Conservation (phyloP, 2,329 filamentous ascomycete species). For the Ophiostoma ulmi region DNA sequence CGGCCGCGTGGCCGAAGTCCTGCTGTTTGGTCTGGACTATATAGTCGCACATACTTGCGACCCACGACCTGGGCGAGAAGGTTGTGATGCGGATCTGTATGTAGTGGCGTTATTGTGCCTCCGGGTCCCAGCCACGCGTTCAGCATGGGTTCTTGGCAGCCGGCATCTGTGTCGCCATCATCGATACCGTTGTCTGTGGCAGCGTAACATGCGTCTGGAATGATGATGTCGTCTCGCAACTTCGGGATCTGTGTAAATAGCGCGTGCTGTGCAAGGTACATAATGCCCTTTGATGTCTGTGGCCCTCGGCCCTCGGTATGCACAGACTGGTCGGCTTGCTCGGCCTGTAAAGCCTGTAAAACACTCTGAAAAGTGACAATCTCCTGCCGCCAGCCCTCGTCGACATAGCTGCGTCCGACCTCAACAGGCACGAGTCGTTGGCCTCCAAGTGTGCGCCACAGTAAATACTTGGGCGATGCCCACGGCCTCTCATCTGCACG, state of each 20-base stretch:
- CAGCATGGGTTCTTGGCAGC: not conserved
- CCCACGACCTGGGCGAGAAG: conserved; percentile 86
- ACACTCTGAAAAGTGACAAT: conserved; percentile 73
- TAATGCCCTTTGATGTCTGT: conserved; percentile 39
- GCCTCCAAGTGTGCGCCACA: conserved; percentile 68
- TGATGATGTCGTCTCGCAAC: conserved; percentile 67
- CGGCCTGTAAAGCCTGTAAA: conserved; percentile 39
- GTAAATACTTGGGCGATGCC: conserved; percentile 68
- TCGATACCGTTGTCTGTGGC: conserved; percentile 41
- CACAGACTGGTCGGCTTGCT: not conserved
- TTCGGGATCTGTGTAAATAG: conserved; percentile 76
- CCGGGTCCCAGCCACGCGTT: conserved; percentile 83
- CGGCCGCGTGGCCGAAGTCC: conserved; percentile 55
- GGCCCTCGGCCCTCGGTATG: not conserved
- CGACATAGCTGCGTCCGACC: conserved; percentile 80
- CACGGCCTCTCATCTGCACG: conserved; percentile 52
- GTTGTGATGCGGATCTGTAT: conserved; percentile 93
- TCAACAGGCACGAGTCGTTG: conserved; percentile 80
- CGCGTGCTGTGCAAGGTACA: conserved; percentile 89
- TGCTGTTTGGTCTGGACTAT: conserved; percentile 59
- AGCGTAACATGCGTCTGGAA: conserved; percentile 82
- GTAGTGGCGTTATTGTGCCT: conserved; percentile 83
- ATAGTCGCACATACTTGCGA: conserved; percentile 85
- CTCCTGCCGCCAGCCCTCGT: conserved; percentile 76
- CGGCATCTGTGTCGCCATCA: conserved; percentile 20